Base-by-base conservation (phyloP, 352 stramenopile genomes). In the Phytophthora fragariae region DNA sequence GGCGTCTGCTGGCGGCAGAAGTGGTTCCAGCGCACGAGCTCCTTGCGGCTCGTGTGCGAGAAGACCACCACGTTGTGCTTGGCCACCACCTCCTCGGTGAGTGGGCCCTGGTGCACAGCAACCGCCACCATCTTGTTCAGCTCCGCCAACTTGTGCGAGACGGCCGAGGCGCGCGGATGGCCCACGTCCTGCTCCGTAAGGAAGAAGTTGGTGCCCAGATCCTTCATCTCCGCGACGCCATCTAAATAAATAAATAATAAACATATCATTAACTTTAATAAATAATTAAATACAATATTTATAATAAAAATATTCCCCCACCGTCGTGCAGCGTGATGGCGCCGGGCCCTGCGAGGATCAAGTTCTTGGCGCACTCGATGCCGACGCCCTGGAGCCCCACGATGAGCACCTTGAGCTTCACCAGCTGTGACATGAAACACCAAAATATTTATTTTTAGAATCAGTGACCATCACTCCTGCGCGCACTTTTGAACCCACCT, bases 171-270 rank as follows among this genome's bases (percentile, higher is more conserved):
- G 24, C 90, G 84, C 8, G 91, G 87, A 15, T 85, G 70, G 9
- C 89, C 90, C 12, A 97, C 80, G 65, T 97, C 89, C 39, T 88
- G 62, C 73, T 98, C 90, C 46, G 81, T 85, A 15, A 98, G 74
- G 70, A 98, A 98, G 65, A 98, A 98, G 70, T 98, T 98, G n/a
- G 73, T 73, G 29, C 95, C 95, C n/a, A 98, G 73, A 74, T 98
- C 94, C 65, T 92, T 91, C 17, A 92, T 82, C 68, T 94, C 81
- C 19, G 88, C 77, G 24, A 85, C 72, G 17, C 81, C 78, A 60
- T 98, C 82, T 91, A 56, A n/a, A 19, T 2, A 39, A 35, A 64
- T 17, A 29, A 31, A 27, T 57, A n/a, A 57, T 5, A 58, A 19
- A 50, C 53, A 39, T 15, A 15, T 35, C 9, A 62, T 11, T 17